Evolutionary conservation across 2,329 filamentous ascomycete genomes (phyloP).

Genomic region (Penicillium sp.): DNA sequence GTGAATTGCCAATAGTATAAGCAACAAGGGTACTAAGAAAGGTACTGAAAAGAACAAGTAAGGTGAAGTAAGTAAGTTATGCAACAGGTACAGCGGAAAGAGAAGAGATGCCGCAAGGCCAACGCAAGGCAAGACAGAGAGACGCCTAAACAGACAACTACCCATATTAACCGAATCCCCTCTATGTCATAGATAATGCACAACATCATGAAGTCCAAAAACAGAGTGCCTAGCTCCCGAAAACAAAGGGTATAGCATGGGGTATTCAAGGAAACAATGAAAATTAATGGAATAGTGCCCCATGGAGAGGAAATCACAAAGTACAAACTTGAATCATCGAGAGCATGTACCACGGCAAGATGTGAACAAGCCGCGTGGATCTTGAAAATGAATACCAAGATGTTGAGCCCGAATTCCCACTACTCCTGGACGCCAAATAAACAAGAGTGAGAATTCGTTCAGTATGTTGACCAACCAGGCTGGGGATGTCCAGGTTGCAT

Average conservation of each 20-base stretch:
- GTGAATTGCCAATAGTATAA: neutral
- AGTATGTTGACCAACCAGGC: slow-evolving; percentile 46
- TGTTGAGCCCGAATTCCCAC: slow-evolving; percentile 16
- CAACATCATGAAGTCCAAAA: slow-evolving; percentile 22
- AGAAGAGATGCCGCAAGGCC: slow-evolving; percentile 10
- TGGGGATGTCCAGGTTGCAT: slow-evolving; percentile 46
- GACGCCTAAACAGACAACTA: slow-evolving; percentile 6
- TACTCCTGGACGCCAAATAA: slow-evolving; percentile 27
- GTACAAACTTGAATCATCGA: slow-evolving; percentile 12
- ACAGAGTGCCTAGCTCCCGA: slow-evolving; percentile 16
- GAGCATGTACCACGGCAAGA: slow-evolving; percentile 22
- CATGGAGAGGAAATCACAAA: slow-evolving; percentile 1
- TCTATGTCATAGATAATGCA: slow-evolving; percentile 28
- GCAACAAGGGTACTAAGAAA: neutral
- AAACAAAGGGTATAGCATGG: slow-evolving; percentile 37
- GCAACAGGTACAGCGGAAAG: neutral
- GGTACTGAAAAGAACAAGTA: neutral
- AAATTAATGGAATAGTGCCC: slow-evolving; percentile 31
- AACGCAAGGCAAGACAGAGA: slow-evolving; percentile 2
- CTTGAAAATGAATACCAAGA: slow-evolving; percentile 5
- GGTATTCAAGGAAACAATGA: slow-evolving; percentile 40
- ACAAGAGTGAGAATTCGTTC: slow-evolving; percentile 27
- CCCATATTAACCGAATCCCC: slow-evolving; percentile 22
- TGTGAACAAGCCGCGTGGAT: slow-evolving; percentile 8
- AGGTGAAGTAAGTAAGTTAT: neutral